phyloP scores from a whole-genome alignment of 495 filamentous ascomycete genomes.

The Tuber magnatum region DNA sequence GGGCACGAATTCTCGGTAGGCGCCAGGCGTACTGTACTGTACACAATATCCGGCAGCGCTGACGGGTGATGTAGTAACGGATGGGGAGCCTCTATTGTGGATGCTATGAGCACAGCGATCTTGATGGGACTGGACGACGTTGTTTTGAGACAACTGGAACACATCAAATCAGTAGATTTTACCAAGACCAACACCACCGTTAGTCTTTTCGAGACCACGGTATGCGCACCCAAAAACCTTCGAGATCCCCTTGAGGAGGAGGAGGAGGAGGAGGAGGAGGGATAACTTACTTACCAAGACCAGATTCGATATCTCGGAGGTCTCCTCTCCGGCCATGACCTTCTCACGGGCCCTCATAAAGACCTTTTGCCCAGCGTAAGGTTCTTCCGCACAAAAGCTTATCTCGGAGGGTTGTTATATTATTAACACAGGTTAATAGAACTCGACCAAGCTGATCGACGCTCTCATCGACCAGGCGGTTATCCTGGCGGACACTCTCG shows the following conservation, averaged over 20 bases:
- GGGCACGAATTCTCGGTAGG: conserved; percentile 61
- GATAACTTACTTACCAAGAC: neutral
- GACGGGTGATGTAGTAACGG: conserved; percentile 54
- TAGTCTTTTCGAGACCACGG: conserved; percentile 79
- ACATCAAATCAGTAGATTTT: conserved; percentile 64
- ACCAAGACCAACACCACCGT: conserved; percentile 52
- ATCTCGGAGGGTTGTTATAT: neutral
- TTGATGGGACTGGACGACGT: conserved; percentile 65
- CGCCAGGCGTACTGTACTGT: neutral
- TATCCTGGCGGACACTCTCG: conserved; percentile 63
- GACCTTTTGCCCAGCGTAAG: conserved; percentile 44
- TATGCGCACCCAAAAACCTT: conserved; percentile 1
- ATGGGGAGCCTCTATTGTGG: conserved; percentile 80
- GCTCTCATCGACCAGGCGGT: conserved; percentile 59
- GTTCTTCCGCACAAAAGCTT: neutral
- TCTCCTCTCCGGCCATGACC: conserved; percentile 72
- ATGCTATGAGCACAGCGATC: conserved; percentile 73
- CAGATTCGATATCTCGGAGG: conserved; percentile 74
- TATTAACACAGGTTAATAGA: conserved; percentile 33
- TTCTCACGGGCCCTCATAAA: conserved; percentile 64
- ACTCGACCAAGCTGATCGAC: conserved; percentile 42
- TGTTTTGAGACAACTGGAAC: conserved; percentile 61
- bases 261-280: too few relatives aligned
- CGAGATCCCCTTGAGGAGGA: neutral
- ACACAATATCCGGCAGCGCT: conserved; percentile 14